Evolutionary conservation across 768 basidiomycete genomes (phyloP), one percentile per base, ranked within the genome.

Genomic region (Hygrocybe coccinea): DNA sequence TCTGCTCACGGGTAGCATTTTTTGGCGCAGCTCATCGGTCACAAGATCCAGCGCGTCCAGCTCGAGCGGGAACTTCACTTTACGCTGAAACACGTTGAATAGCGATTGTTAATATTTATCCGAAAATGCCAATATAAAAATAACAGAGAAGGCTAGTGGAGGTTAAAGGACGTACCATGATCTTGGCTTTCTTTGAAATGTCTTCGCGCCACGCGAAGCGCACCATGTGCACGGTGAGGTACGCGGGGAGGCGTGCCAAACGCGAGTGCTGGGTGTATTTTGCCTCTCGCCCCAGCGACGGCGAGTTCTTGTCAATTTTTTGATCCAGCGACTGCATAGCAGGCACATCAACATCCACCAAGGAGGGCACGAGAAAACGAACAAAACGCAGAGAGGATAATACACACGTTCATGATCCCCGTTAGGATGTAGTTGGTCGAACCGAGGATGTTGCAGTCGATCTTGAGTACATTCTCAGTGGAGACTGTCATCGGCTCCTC

Each of bases 121-220:
- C 8, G 51, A 12, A 24, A 14, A 44, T 12, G 15, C 11, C 19
- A 24, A 12, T 17, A 43, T 14, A 48, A 21, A 21, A 29, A 15
- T 7, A 22, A 47, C 12, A 19, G 14, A 38, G 34, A 29, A 15
- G 21, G 34, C 4, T 37, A 43, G 53, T 21, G 52, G 50, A 62
- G n/a, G n/a, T n/a, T n/a, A n/a, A n/a, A n/a, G n/a, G n/a, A n/a
- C 73, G 43, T 57, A 89, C 89, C 95, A 99, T 93, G 67, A 98
- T 95, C 74, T 99, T 98, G 1, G 95, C 85, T 67, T 98, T 98
- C 76, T 87, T 92, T 50, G 71, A 72, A 56, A 97, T 94, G 61
- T 98, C 97, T 36, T 82, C 77, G 57, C 91, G 77, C 97, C 97
- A 99, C 54, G 86, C 87, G 69, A 98, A 99, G 46, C 97, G 89